Conservation (phyloP, 441 rosid genomes). For the Corymbia calophylla region DNA sequence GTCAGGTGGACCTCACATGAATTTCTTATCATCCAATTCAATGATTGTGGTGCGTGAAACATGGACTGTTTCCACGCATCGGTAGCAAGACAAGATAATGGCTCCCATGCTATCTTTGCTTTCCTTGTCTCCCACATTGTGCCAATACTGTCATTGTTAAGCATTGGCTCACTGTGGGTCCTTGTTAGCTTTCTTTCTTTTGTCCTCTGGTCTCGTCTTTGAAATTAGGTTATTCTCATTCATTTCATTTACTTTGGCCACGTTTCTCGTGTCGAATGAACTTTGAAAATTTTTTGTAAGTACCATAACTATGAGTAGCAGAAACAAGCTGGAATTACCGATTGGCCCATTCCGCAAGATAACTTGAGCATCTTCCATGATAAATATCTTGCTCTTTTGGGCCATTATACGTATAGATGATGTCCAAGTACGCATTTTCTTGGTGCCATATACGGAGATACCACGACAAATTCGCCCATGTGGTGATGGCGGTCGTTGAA, state of each 20-base stretch:
- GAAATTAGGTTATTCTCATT: background rate
- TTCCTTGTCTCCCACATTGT: background rate
- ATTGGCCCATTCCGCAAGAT: background rate
- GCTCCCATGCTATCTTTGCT: background rate
- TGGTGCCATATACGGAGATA: no score
- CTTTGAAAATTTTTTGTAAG: background rate
- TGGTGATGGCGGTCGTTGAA: background rate
- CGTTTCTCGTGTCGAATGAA: background rate
- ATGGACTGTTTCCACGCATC: background rate
- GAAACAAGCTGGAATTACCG: background rate
- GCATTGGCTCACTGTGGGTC: background rate
- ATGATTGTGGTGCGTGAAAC: background rate
- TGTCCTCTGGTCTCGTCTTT: no score
- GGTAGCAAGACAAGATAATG: background rate
- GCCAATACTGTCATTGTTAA: background rate
- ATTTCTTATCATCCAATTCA: background rate
- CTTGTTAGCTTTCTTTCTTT: background rate
- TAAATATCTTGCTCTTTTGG: no score
- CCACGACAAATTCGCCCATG: no score
- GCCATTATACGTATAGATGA: no score
- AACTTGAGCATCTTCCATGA: background rate
- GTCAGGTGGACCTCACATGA: background rate
- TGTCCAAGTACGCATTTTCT: no score
- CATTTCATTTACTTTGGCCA: background rate
- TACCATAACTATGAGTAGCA: background rate